phyloP scores from a whole-genome alignment of 169 alveolate genomes.

The Plasmodium inui region DNA sequence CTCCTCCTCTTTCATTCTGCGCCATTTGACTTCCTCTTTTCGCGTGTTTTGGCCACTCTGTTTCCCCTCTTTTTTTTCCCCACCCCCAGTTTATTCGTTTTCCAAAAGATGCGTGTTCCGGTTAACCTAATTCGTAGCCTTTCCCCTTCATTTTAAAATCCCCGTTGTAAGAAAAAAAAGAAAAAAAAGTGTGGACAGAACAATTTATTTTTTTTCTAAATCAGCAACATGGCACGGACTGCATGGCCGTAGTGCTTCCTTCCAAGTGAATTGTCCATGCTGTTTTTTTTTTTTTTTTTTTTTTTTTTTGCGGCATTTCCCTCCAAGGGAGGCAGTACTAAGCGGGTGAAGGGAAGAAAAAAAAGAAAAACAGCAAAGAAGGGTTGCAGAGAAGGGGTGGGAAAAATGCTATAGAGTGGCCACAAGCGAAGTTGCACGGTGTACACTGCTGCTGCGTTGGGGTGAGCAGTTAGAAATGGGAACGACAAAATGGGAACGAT shows the following conservation, averaged over 20 bases:
- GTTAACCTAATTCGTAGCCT: background rate
- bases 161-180: background rate
- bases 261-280: background rate
- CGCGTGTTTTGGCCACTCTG: background rate
- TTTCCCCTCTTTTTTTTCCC: background rate
- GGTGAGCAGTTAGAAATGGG: background rate
- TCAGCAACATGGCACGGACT: background rate
- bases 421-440: background rate
- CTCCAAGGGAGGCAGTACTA: background rate
- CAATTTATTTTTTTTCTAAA: background rate
- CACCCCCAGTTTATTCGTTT: background rate
- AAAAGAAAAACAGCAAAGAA: background rate
- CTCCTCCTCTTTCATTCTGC: background rate
- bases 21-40: background rate
- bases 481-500: background rate
- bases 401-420: background rate
- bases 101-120: background rate
- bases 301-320: background rate
- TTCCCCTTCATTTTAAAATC: background rate
- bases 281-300: background rate
- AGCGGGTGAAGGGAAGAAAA: background rate
- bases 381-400: background rate
- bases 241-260: background rate
- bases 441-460: background rate
- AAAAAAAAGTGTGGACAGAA: background rate